Base-by-base conservation (phyloP, 73 alveolate genomes). In the Paramecium octaurelia region DNA sequence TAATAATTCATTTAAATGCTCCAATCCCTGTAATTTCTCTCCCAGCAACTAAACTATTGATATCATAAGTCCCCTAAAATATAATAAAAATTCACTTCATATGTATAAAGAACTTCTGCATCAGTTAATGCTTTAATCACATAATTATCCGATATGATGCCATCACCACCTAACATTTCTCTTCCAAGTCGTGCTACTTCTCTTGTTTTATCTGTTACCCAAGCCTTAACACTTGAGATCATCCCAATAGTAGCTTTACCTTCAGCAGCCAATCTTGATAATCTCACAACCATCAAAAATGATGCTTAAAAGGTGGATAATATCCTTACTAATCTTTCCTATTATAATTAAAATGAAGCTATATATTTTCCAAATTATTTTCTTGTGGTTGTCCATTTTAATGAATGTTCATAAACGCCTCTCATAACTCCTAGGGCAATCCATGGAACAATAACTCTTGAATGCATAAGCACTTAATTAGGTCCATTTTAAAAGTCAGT, bases 141-240 rank as follows among this genome's bases (percentile, higher is more conserved):
- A 54, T 91, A 86, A 93, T 92, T 93, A 43, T 97, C 99, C 16
- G 92, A 77, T 1, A 97, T 21, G 29, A 97, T 96, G 8, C 99
- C 99, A 92, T 97, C 93, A 38, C 99, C 98, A 7, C 99, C 99
- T 20, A 90, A 44, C 91, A 95, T 83, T 73, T 96, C 99, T 88
- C 98, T 94, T 27, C 98, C 97, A 58, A 91, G 46, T 35, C 95
- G 57, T 24, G 86, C 91, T n/a, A 92, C 97, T 60, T 95, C 97
- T 76, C 98, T 94, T 20, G 95, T 93, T 68, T 57, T 42, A 29
- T 86, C 85, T 8, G 98, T 75, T 31, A 64, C 40, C 89, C 92
- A 86, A 24, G 98, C 97, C 83, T 97, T 97, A 29, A 95, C 92
- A 83, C 95, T 86, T 2, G 96, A 95, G 21, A 95, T 93, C 85